These are phyloP conservation scores for Leptodontidium sp. DNA, from an alignment of 2,329 filamentous ascomycete species.

Conservation along the genomic window DNA sequence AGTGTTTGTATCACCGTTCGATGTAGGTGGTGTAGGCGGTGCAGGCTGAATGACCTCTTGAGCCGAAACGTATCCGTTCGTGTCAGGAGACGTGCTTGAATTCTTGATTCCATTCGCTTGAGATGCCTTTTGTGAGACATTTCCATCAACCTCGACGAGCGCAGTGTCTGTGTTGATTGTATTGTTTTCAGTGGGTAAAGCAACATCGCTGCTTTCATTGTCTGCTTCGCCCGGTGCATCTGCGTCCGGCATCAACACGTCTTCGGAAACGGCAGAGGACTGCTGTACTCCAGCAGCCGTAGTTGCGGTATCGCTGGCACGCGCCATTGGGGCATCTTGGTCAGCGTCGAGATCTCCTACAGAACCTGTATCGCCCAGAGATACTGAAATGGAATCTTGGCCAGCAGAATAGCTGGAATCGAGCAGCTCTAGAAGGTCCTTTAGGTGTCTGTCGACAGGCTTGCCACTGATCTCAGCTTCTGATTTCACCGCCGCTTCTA, in stretches of 20 bases:
- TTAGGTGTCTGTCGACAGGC: conserved; percentile 72
- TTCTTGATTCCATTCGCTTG: conserved; percentile 45
- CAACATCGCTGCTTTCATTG: conserved; percentile 27
- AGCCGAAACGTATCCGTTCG: conserved; percentile 53
- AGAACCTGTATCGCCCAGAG: conserved; percentile 52
- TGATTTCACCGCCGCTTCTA: conserved; percentile 79
- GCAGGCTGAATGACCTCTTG: conserved; percentile 33
- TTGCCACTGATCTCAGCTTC: conserved; percentile 83
- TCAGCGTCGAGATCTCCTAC: conserved; percentile 52
- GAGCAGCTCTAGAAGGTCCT: conserved; percentile 77
- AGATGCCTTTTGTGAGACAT: conserved; percentile 31
- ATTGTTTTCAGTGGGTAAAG: conserved; percentile 32
- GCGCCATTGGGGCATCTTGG: conserved; percentile 36
- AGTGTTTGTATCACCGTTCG: conserved; percentile 58
- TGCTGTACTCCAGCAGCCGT: conserved; percentile 26
- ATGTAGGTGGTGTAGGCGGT: conserved; percentile 74
- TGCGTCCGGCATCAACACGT: conserved; percentile 49
- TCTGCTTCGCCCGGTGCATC: conserved; percentile 41
- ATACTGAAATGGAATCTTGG: conserved; percentile 51
- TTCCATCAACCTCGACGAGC: conserved; percentile 37
- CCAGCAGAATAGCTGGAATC: conserved; percentile 68
- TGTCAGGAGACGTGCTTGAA: conserved; percentile 56
- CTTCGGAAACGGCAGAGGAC: conserved; percentile 36
- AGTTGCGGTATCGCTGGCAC: conserved; percentile 25
- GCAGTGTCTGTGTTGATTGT: conserved; percentile 26